A percentile compares a stretch with the other conserved stretches of the same genome.
Evolutionary conservation across 305 asterid species (phyloP).

Genomic region (Fraxinus dipetala): DNA sequence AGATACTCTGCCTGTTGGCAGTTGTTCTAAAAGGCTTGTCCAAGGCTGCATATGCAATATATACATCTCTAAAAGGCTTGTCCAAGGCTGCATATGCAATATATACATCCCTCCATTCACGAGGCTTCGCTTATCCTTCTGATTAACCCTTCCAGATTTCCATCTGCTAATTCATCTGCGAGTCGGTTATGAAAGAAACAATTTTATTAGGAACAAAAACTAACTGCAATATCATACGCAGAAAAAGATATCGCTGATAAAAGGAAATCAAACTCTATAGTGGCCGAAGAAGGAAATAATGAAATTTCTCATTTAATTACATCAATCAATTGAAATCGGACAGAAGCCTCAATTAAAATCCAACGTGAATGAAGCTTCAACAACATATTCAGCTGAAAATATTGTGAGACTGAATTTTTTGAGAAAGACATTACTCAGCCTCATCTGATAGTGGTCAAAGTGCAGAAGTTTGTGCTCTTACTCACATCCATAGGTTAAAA

Average conservation of each 20-base stretch:
- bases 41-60: conserved; percentile 26
- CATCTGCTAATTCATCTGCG: neutral
- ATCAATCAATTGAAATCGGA: neutral
- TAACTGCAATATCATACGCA: neutral
- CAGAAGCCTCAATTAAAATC: neutral
- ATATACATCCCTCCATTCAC: conserved; percentile 18
- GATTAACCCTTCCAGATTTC: neutral
- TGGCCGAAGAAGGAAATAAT: neutral
- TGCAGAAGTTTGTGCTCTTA: neutral
- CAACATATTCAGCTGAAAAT: neutral
- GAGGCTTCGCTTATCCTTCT: neutral
- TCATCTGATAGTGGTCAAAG: neutral
- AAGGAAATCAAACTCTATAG: neutral
- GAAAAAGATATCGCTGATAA: neutral
- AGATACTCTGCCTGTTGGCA: neutral
- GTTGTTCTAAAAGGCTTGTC: neutral
- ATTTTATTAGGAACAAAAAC: neutral
- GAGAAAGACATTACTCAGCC: neutral
- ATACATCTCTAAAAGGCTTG: neutral
- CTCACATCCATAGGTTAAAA: neutral
- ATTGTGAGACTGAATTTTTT: neutral
- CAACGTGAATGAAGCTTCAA: neutral
- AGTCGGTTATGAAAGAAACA: neutral
- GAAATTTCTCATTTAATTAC: neutral
- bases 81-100: conserved; percentile 24